A percentile compares a stretch with the other conserved stretches of the same genome.
Evolutionary conservation across 192 early-diverging fungal species (phyloP).

Genomic region (Dispira parvispora): DNA sequence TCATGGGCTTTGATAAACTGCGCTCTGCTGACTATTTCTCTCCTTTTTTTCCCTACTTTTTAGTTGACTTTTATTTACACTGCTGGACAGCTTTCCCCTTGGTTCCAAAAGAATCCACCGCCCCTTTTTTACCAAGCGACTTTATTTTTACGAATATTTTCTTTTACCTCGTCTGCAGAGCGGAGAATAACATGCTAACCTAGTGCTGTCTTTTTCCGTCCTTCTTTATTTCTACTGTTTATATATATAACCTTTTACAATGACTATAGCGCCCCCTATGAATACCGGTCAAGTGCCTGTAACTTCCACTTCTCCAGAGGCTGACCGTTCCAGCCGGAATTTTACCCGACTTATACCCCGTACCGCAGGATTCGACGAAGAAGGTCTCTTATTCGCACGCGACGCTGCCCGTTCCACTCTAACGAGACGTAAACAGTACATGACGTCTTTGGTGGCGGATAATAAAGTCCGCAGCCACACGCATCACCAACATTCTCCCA

Average conservation of each 20-base stretch:
- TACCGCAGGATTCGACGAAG: conserved; percentile 8
- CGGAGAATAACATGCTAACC: no score
- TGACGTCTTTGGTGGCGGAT: neutral
- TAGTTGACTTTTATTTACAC: no score
- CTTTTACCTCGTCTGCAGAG: no score
- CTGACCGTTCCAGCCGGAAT: neutral
- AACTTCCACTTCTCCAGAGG: no score
- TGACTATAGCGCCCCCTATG: neutral
- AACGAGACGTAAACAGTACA: conserved; percentile 1
- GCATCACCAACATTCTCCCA: neutral
- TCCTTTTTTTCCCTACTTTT: no score
- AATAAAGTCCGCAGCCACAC: neutral
- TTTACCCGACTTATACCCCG: conserved; percentile 6
- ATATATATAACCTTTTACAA: neutral
- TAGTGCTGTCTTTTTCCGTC: no score
- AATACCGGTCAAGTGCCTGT: neutral
- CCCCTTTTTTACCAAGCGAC: no score
- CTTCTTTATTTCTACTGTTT: neutral
- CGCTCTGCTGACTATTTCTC: no score
- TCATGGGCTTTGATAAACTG: no score
- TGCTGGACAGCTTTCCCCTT: no score
- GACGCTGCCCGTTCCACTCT: neutral
- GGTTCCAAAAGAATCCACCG: no score
- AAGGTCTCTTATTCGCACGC: conserved; percentile 7
- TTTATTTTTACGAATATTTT: no score